Percentiles rank a stretch among this genome's conserved stretches.
These are phyloP conservation scores for Naematelia aurantialba DNA, from an alignment of 768 basidiomycete species.

Conservation along the genomic window DNA sequence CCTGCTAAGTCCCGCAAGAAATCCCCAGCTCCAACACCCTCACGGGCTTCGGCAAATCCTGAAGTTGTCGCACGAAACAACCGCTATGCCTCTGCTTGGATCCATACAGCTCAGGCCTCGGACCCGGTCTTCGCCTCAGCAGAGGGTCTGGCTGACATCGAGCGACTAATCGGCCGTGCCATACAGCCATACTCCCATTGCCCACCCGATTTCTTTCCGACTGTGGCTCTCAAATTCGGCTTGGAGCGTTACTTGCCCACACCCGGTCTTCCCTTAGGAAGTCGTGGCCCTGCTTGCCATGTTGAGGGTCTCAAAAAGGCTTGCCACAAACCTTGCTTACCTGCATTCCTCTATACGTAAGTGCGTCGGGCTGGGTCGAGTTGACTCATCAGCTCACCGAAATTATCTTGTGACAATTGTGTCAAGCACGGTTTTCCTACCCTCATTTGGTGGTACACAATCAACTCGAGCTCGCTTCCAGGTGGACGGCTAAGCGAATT, in stretches of 20 bases:
- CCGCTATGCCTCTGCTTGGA: not conserved
- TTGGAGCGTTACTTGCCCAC: not conserved
- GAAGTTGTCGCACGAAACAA: too few relatives aligned
- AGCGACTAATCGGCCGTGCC: not conserved
- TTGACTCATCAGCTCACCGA: not conserved
- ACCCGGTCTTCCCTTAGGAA: not conserved
- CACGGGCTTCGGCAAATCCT: too few relatives aligned
- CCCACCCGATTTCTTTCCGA: not conserved
- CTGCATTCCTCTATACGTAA: conserved; percentile 6
- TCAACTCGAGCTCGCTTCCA: not conserved
- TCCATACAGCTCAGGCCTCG: not conserved
- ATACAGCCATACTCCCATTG: not conserved
- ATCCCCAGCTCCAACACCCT: too few relatives aligned
- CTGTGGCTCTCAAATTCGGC: not conserved
- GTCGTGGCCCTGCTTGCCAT: not conserved
- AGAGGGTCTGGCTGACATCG: not conserved
- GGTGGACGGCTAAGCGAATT: not conserved
- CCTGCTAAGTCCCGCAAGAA: too few relatives aligned
- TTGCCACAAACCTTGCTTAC: not conserved
- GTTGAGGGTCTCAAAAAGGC: not conserved
- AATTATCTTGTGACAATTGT: not conserved
- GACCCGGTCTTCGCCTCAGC: not conserved
- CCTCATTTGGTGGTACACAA: not conserved
- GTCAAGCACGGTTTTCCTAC: not conserved
- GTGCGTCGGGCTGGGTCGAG: too few relatives aligned